These are phyloP conservation scores for Aspergillus ochraceoroseus DNA, from an alignment of 2,329 filamentous ascomycete species.

Conservation along the genomic window DNA sequence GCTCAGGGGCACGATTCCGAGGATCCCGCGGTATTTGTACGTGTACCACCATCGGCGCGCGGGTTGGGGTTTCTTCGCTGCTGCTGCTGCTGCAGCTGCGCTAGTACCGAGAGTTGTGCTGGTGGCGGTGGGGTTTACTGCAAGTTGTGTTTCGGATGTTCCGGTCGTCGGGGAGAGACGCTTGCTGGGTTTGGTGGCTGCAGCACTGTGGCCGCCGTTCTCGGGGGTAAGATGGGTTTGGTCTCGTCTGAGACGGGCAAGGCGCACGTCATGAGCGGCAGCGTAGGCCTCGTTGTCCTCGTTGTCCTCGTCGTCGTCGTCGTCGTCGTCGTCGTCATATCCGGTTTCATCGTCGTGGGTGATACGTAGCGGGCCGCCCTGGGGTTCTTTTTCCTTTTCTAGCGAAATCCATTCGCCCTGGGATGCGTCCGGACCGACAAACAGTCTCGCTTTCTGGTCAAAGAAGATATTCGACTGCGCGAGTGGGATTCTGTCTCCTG, in stretches of 20 bases:
- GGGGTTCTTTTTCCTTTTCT: conserved; percentile 25
- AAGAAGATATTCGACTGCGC: conserved; percentile 43
- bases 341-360: conserved; percentile 26
- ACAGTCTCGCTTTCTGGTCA: conserved; percentile 48
- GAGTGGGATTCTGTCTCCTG: conserved; percentile 51
- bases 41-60: conserved; percentile 63
- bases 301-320: conserved; percentile 30
- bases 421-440: conserved; percentile 38
- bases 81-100: too few species aligned
- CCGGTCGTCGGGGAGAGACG: too few species aligned
- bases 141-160: too few species aligned
- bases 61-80: conserved; percentile 27
- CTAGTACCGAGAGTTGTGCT: too few species aligned
- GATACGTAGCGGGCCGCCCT: background rate
- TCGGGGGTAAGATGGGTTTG: too few species aligned
- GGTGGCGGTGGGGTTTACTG: too few species aligned
- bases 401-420: conserved; percentile 34
- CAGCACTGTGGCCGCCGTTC: too few species aligned
- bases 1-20: conserved; percentile 63
- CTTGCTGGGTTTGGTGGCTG: too few species aligned
- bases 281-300: too few species aligned
- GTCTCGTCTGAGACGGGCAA: conserved; percentile 34
- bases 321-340: conserved; percentile 32
- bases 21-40: conserved; percentile 88
- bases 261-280: conserved; percentile 27